phyloP scores from a whole-genome alignment of 805 yeast species.

The Wickerhamomyces mucosus region DNA sequence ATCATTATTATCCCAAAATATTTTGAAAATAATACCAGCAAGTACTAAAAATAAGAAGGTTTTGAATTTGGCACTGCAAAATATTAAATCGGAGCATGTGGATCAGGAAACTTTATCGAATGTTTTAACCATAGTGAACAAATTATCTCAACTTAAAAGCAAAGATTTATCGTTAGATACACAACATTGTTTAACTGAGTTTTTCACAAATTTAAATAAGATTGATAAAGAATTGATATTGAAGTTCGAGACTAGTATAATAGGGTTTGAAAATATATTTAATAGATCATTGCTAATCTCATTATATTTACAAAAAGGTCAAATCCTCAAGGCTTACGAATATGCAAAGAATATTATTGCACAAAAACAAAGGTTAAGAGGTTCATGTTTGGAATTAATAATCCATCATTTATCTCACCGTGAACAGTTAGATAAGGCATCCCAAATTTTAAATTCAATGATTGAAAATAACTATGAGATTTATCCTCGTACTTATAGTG shows the following conservation, averaged over 20 bases:
- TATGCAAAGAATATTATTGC: neutral
- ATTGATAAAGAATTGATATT: too few species aligned
- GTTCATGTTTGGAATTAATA: slow-evolving; percentile 8
- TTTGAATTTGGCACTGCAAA: slow-evolving; percentile 1
- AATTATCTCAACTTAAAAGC: too few species aligned
- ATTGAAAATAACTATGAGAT: slow-evolving; percentile 2
- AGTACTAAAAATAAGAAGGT: slow-evolving; percentile 1
- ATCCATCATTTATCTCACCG: slow-evolving; percentile 5
- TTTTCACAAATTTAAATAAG: too few species aligned
- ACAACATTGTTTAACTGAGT: too few species aligned
- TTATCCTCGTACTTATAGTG: slow-evolving; percentile 9
- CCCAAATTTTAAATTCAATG: slow-evolving; percentile 3
- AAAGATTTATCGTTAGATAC: too few species aligned
- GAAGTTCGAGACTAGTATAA: slow-evolving; percentile 1
- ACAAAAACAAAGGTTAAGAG: neutral
- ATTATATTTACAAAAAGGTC: slow-evolving; percentile 3
- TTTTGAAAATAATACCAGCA: neutral
- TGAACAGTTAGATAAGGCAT: slow-evolving; percentile 5
- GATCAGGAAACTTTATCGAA: slow-evolving; percentile 1
- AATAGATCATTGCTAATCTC: slow-evolving; percentile 4
- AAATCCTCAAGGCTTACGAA: slow-evolving; percentile 5
- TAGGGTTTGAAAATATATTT: neutral
- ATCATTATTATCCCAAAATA: too few species aligned
- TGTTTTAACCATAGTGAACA: neutral
- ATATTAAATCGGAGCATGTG: slow-evolving; percentile 1